phyloP scores from a whole-genome alignment of 2,329 filamentous ascomycete species.

The Dothiorella sarmentorum region DNA sequence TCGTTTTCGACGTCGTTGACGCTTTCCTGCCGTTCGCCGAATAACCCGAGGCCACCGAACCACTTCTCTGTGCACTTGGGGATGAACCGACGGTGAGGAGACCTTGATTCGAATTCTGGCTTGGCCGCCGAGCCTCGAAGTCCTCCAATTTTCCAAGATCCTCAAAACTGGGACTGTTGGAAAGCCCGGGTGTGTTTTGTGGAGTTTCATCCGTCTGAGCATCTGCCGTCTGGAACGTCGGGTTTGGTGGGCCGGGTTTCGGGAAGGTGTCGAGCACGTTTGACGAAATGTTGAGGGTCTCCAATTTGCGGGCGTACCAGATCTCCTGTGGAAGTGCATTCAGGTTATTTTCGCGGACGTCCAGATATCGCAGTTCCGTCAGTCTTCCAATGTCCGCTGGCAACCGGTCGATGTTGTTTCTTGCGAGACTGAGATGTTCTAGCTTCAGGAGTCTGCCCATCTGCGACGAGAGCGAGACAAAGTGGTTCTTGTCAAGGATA shows the following conservation, averaged over 20 bases:
- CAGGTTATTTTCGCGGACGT: constrained; percentile 91
- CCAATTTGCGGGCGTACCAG: constrained; percentile 90
- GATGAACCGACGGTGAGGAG: constrained; percentile 73
- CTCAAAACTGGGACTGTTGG: constrained; percentile 66
- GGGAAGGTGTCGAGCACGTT: constrained; percentile 90
- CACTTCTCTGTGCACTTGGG: constrained; percentile 65
- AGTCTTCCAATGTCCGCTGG: constrained; percentile 87
- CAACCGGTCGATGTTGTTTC: constrained; percentile 81
- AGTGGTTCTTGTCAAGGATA: constrained; percentile 91
- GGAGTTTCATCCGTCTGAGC: constrained; percentile 31
- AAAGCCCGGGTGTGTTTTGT: constrained; percentile 39
- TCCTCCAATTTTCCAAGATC: constrained; percentile 67
- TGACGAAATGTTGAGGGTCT: constrained; percentile 91
- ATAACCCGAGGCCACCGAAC: constrained; percentile 77
- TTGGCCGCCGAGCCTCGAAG: constrained; percentile 68
- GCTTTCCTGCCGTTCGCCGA: constrained; percentile 79
- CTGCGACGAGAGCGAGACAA: constrained; percentile 81
- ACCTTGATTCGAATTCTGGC: constrained; percentile 70
- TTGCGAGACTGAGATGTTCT: constrained; percentile 89
- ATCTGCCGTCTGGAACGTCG: constrained; percentile 20
- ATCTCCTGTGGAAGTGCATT: constrained; percentile 83
- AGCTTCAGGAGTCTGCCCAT: constrained; percentile 79
- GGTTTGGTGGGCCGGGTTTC: constrained; percentile 57
- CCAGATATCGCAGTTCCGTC: constrained; percentile 76
- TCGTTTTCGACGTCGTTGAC: constrained; percentile 70